A percentile compares a stretch with the other conserved stretches of the same genome.
phyloP scores from a whole-genome alignment of 306 rosid genomes.

The Sindora glabra region DNA sequence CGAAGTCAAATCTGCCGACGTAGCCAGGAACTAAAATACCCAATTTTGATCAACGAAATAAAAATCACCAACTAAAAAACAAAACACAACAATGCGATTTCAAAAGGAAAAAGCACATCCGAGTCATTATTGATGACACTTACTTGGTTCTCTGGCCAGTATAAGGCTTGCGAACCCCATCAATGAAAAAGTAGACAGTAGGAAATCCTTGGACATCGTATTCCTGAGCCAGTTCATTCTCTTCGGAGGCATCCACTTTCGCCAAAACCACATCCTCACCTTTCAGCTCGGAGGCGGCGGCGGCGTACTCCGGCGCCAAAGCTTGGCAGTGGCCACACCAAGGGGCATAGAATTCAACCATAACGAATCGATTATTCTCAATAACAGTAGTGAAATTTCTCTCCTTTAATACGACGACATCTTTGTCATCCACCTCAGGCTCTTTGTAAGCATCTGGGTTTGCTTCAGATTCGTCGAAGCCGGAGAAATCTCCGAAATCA shows the following conservation, averaged over 20 bases:
- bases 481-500: constrained; percentile 52
- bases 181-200: constrained; percentile 37
- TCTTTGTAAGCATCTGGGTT: constrained; percentile 33
- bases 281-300: constrained; percentile 54
- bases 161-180: constrained; percentile 50
- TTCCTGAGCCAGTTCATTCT: constrained; percentile 43
- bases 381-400: constrained; percentile 40
- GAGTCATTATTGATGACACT: too few species aligned
- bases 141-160: constrained; percentile 50
- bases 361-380: constrained; percentile 34
- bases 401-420: constrained; percentile 51
- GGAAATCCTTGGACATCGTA: constrained; percentile 56
- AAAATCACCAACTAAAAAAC: neutral
- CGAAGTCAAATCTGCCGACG: too few species aligned
- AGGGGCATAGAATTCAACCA: constrained; percentile 67
- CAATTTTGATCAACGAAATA: too few species aligned
- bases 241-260: constrained; percentile 55
- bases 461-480: constrained; percentile 41
- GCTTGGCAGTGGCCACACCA: constrained; percentile 71
- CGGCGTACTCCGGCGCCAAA: constrained; percentile 53
- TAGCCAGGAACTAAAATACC: too few species aligned
- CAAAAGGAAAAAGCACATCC: neutral
- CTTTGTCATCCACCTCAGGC: constrained; percentile 53
- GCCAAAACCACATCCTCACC: constrained; percentile 40
- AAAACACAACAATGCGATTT: neutral